Evolutionary conservation across 2,329 filamentous ascomycete species (phyloP), one percentile per base, ranked within the genome.

Genomic region (Pseudocercospora ulei): DNA sequence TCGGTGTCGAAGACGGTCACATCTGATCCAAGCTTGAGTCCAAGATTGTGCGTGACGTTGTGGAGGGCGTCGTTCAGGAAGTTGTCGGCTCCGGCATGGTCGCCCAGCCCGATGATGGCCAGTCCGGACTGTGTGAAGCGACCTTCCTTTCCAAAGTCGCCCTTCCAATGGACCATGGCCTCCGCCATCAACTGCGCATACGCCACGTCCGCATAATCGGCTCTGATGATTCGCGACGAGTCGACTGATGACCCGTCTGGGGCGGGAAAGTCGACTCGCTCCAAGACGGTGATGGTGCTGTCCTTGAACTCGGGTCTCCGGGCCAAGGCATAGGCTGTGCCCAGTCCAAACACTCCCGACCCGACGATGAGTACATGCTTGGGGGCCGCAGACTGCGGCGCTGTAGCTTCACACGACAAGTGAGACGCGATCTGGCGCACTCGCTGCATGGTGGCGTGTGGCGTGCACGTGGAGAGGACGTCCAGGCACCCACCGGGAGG

Each of bases 171-270:
- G 11, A 68, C 61, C 54, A 83, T 81, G 1, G 86, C 85, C 22
- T 75, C 67, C 11, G 74, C 70, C 12, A 80, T 85, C 29, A 96
- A 75, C 9, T 69, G 65, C 4, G 84, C 74, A 62, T 96, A 96
- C 13, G 78, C 73, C 0, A 74, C 65, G 56, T 88, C 78, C 3
- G 82, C 78, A 57, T 96, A 96, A 68, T 96, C 88, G 23, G 78
- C 70, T 20, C 75, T 69, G 34, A 79, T 67, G 48, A 78, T 78
- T 39, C 75, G 73, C 13, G 71, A 76, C 29, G 66, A 66, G 56
- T 79, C 75, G 44, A 77, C 63, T 25, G 52, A 56, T 4, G 58
- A 48, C 7, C 49, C 72, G 53, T 76, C 69, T 2, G 71, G 69
- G 35, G 74, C 70, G 13, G 74, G 75, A 39, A 76, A 75, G 2